Conservation (phyloP, 345 rosid species). For the Populus tremula region DNA sequence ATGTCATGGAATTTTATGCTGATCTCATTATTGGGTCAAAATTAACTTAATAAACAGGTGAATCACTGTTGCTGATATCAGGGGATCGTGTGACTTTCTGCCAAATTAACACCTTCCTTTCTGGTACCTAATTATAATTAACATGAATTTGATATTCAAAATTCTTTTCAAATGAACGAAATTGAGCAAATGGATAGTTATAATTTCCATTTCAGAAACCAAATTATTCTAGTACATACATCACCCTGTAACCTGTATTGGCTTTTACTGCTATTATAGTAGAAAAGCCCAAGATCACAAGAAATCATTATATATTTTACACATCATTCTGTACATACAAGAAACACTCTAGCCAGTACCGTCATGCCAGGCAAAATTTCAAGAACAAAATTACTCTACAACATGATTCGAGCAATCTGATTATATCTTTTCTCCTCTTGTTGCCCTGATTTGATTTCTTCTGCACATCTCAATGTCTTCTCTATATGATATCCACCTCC, state of each 20-base stretch:
- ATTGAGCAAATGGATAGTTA: not conserved
- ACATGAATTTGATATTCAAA: not conserved
- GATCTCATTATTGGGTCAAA: not conserved
- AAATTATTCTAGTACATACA: not conserved
- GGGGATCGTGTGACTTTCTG: not conserved
- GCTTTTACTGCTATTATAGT: not conserved
- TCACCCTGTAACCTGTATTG: not conserved
- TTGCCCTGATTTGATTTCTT: conserved; percentile 74
- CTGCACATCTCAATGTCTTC: conserved; percentile 73
- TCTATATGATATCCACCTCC: conserved; percentile 93
- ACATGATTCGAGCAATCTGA: conserved; percentile 58
- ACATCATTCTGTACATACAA: conserved; percentile 23
- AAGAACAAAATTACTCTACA: conserved; percentile 27
- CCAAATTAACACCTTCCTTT: not conserved
- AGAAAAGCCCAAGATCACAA: conserved; percentile 8
- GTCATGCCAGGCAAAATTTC: conserved; percentile 3
- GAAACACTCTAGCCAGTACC: not conserved
- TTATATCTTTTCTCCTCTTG: conserved; percentile 37
- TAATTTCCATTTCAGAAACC: not conserved
- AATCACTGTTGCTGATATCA: not conserved
- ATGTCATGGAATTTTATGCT: not conserved
- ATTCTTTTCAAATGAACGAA: not conserved
- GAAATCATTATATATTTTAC: conserved; percentile 11
- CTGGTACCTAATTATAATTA: not conserved
- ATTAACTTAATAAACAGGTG: no score